Conservation (phyloP, 495 filamentous ascomycete genomes). For the Aspergillus egyptiacus region DNA sequence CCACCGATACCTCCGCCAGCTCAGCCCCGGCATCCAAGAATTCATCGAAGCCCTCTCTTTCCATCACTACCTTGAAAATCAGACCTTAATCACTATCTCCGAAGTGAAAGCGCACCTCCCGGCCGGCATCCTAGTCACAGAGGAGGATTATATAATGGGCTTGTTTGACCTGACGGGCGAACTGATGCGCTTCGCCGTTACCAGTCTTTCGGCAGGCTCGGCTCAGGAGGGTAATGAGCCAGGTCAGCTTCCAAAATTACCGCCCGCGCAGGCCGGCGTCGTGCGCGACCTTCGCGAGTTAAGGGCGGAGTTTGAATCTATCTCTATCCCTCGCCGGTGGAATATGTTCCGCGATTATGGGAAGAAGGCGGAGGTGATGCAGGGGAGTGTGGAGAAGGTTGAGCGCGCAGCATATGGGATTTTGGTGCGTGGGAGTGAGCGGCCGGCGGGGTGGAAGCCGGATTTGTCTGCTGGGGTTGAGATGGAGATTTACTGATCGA, state of each 20-base stretch:
- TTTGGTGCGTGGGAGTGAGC: constrained; percentile 76
- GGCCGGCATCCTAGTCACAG: constrained; percentile 54
- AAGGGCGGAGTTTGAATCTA: constrained; percentile 63
- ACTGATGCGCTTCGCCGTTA: constrained; percentile 92
- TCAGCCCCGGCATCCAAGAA: constrained; percentile 79
- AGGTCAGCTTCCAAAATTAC: constrained; percentile 11
- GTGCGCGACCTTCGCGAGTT: constrained; percentile 70
- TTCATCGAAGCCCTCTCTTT: constrained; percentile 85
- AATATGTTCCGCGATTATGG: constrained; percentile 55
- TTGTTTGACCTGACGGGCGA: constrained; percentile 91
- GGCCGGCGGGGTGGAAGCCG: constrained; percentile 89
- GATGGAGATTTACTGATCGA: constrained; percentile 38
- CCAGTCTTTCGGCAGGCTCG: constrained; percentile 41
- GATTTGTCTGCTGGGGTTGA: constrained; percentile 53
- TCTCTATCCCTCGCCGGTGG: constrained; percentile 45
- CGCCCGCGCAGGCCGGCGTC: constrained; percentile 39
- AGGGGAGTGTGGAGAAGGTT: constrained; percentile 84
- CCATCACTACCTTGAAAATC: constrained; percentile 75
- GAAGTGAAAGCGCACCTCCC: constrained; percentile 51
- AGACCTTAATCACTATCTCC: constrained; percentile 61
- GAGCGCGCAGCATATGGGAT: constrained; percentile 84
- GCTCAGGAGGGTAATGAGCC: constrained; percentile 9
- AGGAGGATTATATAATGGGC: constrained; percentile 84
- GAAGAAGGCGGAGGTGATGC: constrained; percentile 85
- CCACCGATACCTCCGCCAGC: constrained; percentile 74